Percentiles rank a stretch among this genome's conserved stretches.
These are phyloP conservation scores for Pichia occidentalis DNA, from an alignment of 805 yeast genomes.

Conservation along the genomic window DNA sequence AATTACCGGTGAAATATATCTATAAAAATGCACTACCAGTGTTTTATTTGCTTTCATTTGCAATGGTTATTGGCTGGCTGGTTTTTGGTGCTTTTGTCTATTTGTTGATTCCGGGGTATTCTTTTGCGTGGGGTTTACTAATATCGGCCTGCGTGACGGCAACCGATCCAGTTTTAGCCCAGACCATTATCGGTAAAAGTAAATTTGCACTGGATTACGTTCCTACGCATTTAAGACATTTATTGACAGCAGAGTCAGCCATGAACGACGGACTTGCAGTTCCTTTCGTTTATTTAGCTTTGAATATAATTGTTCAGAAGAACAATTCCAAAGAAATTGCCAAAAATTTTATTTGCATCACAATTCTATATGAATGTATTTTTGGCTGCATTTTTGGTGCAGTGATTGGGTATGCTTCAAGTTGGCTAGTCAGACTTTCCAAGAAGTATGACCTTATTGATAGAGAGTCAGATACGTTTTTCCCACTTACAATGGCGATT, in stretches of 20 bases:
- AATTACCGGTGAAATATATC: conserved; percentile 59
- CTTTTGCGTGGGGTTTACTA: conserved; percentile 47
- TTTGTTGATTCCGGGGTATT: conserved; percentile 49
- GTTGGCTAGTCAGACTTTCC: conserved; percentile 44
- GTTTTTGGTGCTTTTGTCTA: conserved; percentile 55
- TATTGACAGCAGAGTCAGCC: conserved; percentile 65
- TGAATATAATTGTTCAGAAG: conserved; percentile 44
- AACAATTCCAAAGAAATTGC: conserved; percentile 45
- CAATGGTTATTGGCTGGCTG: conserved; percentile 66
- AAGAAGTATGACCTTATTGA: conserved; percentile 47
- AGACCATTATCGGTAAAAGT: conserved; percentile 65
- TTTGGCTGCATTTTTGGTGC: conserved; percentile 50
- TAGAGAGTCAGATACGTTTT: conserved; percentile 47
- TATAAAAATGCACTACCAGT: conserved; percentile 48
- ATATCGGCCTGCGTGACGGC: conserved; percentile 70
- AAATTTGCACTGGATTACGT: conserved; percentile 53
- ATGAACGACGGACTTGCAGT: conserved; percentile 68
- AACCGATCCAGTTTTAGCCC: conserved; percentile 67
- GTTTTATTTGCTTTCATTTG: conserved; percentile 50
- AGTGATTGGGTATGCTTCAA: conserved; percentile 41
- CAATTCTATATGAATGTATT: conserved; percentile 54
- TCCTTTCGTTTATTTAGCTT: conserved; percentile 58
- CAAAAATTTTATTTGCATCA: conserved; percentile 52
- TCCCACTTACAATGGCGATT: conserved; percentile 45
- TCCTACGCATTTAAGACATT: conserved; percentile 49